Evolutionary conservation across 805 yeast genomes (phyloP).

Genomic region (Lachancea sp.): DNA sequence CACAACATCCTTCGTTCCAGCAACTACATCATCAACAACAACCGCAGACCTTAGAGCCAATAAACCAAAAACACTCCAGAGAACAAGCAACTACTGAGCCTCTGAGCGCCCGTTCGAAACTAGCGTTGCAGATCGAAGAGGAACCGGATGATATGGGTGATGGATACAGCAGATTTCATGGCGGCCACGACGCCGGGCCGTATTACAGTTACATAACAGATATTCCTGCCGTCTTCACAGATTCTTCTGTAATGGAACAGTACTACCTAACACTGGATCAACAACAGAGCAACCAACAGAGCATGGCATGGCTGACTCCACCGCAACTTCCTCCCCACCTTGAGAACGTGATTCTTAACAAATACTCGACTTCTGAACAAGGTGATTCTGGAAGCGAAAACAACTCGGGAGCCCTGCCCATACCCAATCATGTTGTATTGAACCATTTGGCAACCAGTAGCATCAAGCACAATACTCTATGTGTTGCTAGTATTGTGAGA

Average conservation of each 20-base stretch:
- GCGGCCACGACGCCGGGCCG: constrained; percentile 38
- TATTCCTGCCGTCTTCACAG: constrained; percentile 79
- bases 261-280: constrained; percentile 72
- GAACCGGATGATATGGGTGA: constrained; percentile 66
- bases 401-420: constrained; percentile 81
- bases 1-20: constrained; percentile 1
- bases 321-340: constrained; percentile 96
- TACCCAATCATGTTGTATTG: constrained; percentile 90
- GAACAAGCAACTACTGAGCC: constrained; percentile 12
- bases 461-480: constrained; percentile 86
- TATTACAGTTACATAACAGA: constrained; percentile 47
- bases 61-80: neutral
- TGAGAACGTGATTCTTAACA: constrained; percentile 86
- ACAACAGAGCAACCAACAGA: constrained; percentile 53
- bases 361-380: constrained; percentile 39
- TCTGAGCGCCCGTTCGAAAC: constrained; percentile 44
- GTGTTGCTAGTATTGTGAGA: constrained; percentile 87
- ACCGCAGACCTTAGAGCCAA: neutral
- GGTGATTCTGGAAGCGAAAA: constrained; percentile 44
- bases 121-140: constrained; percentile 36
- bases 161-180: constrained; percentile 73
- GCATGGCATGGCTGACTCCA: constrained; percentile 68
- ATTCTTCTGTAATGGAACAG: constrained; percentile 82
- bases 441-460: constrained; percentile 95
- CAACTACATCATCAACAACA: constrained; percentile 9